phyloP scores from a whole-genome alignment of 805 yeast species.

The Groenewaldozyma tartarivorans region DNA sequence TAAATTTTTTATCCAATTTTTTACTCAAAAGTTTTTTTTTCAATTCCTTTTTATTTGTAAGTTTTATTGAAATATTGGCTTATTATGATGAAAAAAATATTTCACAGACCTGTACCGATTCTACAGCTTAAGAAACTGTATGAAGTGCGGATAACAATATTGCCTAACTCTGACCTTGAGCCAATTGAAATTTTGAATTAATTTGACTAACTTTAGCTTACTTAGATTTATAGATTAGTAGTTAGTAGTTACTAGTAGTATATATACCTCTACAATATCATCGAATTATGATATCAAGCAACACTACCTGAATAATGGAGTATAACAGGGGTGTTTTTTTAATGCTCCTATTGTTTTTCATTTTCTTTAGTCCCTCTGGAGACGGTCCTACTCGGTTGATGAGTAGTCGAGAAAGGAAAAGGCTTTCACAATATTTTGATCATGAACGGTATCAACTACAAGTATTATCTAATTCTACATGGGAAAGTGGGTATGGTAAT shows the following conservation, averaged over 20 bases:
- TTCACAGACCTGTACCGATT: slow-evolving; percentile 12
- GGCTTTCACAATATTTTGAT: slow-evolving; percentile 31
- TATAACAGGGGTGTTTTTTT: slow-evolving; percentile 19
- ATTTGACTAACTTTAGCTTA: too few relatives aligned
- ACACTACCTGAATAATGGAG: slow-evolving; percentile 14
- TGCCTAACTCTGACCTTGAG: slow-evolving; percentile 2
- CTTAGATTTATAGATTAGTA: too few relatives aligned
- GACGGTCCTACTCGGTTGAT: slow-evolving; percentile 25
- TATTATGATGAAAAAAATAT: slow-evolving; percentile 5
- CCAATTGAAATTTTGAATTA: not conserved
- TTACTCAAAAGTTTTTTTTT: too few relatives aligned
- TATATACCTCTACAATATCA: too few relatives aligned
- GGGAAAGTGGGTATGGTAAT: slow-evolving; percentile 51
- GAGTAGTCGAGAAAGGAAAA: slow-evolving; percentile 29
- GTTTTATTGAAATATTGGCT: not conserved
- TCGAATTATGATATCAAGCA: too few relatives aligned
- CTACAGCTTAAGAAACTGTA: slow-evolving; percentile 1
- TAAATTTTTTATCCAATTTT: not conserved
- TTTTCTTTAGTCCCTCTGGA: slow-evolving; percentile 34
- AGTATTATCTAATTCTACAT: slow-evolving; percentile 34
- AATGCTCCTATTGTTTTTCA: slow-evolving; percentile 30
- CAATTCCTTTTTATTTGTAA: not conserved
- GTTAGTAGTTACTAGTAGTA: too few relatives aligned
- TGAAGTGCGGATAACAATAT: not conserved
- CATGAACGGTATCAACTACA: slow-evolving; percentile 25